Conservation (phyloP, 257 asterid genomes). For the Coffea canephora region DNA sequence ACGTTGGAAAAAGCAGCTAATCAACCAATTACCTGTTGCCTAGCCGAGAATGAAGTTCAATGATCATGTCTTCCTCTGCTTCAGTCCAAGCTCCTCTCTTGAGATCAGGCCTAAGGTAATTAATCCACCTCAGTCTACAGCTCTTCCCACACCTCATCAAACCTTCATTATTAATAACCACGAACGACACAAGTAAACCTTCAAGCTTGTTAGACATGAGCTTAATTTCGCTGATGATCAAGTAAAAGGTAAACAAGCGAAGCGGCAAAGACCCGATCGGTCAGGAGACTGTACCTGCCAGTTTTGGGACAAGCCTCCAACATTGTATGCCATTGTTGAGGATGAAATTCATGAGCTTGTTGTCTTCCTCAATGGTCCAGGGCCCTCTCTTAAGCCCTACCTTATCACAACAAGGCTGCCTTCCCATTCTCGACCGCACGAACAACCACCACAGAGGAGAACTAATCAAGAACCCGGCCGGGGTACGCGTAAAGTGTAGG, state of each 20-base stretch:
- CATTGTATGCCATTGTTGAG: conserved; percentile 83
- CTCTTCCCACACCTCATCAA: conserved; percentile 88
- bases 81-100: conserved; percentile 81
- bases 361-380: conserved; percentile 84
- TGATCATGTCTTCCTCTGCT: conserved; percentile 79
- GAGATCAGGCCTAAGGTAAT: conserved; percentile 77
- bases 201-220: background rate
- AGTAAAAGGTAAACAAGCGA: no score
- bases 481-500: conserved; percentile 14
- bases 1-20: background rate
- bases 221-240: no score
- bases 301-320: conserved; percentile 80
- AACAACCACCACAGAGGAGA: background rate
- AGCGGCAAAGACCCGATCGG: no score
- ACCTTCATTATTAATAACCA: conserved; percentile 33
- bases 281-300: conserved; percentile 45
- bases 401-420: conserved; percentile 86
- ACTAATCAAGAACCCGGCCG: background rate
- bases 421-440: conserved; percentile 44
- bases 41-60: conserved; percentile 69
- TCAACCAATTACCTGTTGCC: conserved; percentile 59
- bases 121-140: conserved; percentile 86
- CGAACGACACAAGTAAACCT: background rate
- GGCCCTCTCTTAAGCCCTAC: conserved; percentile 77
- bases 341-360: conserved; percentile 75